Evolutionary conservation across 2,329 filamentous ascomycete genomes (phyloP), one percentile per base, ranked within the genome.

Genomic region (Capronia americana): DNA sequence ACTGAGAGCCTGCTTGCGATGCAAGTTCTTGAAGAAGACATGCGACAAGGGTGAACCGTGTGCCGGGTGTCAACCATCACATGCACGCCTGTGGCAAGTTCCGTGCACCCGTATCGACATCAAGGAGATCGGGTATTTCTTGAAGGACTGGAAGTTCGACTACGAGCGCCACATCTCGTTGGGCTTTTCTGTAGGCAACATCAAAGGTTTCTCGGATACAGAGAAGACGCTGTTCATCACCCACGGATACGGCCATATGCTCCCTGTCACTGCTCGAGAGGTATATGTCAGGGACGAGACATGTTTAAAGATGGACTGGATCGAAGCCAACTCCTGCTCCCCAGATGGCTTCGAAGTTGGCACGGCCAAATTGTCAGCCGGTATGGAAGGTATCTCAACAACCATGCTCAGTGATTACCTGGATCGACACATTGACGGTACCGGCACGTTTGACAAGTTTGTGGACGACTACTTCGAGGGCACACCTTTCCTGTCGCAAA

Each of bases 11-110:
- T 98, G 94, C 79, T 84, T 98, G 74, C 90, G 94, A 71, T 98
- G 94, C 87, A 97, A 97, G 82, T 98, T 97, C 84, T 85, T 98
- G 78, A 98, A 98, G 87, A 98, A 98, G 87, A 97, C 94, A 57
- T 98, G 94, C 77, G 94, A 98, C 80, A 97, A 96, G 83, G 94
- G 94, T 70, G 93, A 97, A 82, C 94, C 94, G 65, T 98, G 94
- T 80, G 91, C 90, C 74, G 94, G 94, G 56, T 98, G 94, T 83
- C 92, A 97, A 82, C 94, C 94, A 58, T 96, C 93, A 23, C 94
- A 98, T 79, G 94, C 94, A 70, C 90, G 94, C 70, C 85, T 98
- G 60, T 98, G 94, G 94, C 93, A 97, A 81, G 94, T 98, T 53
- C 94, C 94, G 68, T 98, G 94, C 84, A 98, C 94, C 48, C 91